Evolutionary conservation across 164 flowering plant species (phyloP).

Genomic region (Vitis rotundifolia): DNA sequence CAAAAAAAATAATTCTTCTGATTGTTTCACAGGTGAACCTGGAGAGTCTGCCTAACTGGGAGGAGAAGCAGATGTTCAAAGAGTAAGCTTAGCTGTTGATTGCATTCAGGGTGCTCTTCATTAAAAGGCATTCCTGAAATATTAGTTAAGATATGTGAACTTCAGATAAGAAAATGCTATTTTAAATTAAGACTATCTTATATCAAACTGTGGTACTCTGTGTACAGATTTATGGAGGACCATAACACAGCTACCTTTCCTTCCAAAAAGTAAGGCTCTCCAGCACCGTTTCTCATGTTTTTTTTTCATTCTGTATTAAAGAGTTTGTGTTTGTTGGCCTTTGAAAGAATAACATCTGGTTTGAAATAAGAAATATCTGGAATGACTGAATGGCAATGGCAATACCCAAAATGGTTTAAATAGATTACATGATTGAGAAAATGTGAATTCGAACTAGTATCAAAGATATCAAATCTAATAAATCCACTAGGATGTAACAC

Average conservation of each 20-base stretch:
- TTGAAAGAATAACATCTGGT: background rate
- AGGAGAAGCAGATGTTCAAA: constrained; percentile 96
- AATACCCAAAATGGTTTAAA: too few relatives aligned
- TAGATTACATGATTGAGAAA: too few relatives aligned
- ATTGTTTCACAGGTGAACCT: constrained; percentile 66
- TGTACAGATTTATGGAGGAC: constrained; percentile 96
- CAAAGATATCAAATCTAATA: too few relatives aligned
- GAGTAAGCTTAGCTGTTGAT: constrained; percentile 25
- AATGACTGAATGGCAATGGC: too few relatives aligned
- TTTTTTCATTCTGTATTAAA: background rate
- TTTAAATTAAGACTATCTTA: background rate
- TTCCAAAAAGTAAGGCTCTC: constrained; percentile 81
- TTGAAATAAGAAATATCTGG: too few relatives aligned
- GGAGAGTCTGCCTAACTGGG: constrained; percentile 88
- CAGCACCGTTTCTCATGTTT: background rate
- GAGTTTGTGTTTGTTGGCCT: background rate
- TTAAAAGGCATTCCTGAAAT: background rate
- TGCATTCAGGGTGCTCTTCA: background rate
- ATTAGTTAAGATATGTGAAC: background rate
- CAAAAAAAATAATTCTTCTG: constrained; percentile 2
- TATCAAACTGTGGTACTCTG: background rate
- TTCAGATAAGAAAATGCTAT: too few relatives aligned
- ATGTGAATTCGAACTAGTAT: too few relatives aligned
- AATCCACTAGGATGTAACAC: too few relatives aligned
- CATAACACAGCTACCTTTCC: constrained; percentile 98